Base-by-base conservation (phyloP, 768 basidiomycete species). In the Lactifluus hygrophoroides region DNA sequence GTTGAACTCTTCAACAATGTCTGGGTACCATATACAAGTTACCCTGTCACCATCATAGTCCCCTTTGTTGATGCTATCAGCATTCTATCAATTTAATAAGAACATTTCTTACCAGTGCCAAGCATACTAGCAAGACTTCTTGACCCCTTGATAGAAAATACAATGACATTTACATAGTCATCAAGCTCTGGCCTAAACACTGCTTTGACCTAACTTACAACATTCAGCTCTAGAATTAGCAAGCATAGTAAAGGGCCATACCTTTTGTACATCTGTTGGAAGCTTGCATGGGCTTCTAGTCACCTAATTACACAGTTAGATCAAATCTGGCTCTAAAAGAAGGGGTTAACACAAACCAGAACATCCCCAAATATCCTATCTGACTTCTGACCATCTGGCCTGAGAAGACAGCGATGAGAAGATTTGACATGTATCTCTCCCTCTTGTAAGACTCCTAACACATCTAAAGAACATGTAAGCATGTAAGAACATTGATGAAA, bases 31-130 rank as follows among this genome's bases (percentile, higher is more conserved):
- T 32, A 83, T 81, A 1, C 80, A 76, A 7, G 76, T 68, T 4
- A 76, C 78, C 17, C 77, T 82, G 59, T 86, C 86, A 1, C 86
- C 86, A 62, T 88, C 86, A 61, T 86, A 86, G 60, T 88, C 86
- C 21, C 85, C 85, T 82, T 54, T 25, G 17, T 11, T 8, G 6
- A 27, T 34, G 25, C n/a, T 21, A 43, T 46, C 5, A 49, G 37
- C n/a, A 30, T 32, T 56, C 21, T 1, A 23, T 25, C 23, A 32
- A 28, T n/a, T 3, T 1, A 27, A 10, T 23, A 10, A 38, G 38
- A 16, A 10, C 64, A 7, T 2, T 0, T 73, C 46, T n/a, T 56
- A 82, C 85, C 85, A 56, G 84, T 84, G 40, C 79, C 82, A 19
- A 88, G 73, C 62, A 81, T 76, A 61, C 85, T 85, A 7, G 84